Percentiles rank a stretch among this genome's conserved stretches.
phyloP scores from a whole-genome alignment of 192 early-diverging fungal genomes.

The Hyaloraphidium curvatum region DNA sequence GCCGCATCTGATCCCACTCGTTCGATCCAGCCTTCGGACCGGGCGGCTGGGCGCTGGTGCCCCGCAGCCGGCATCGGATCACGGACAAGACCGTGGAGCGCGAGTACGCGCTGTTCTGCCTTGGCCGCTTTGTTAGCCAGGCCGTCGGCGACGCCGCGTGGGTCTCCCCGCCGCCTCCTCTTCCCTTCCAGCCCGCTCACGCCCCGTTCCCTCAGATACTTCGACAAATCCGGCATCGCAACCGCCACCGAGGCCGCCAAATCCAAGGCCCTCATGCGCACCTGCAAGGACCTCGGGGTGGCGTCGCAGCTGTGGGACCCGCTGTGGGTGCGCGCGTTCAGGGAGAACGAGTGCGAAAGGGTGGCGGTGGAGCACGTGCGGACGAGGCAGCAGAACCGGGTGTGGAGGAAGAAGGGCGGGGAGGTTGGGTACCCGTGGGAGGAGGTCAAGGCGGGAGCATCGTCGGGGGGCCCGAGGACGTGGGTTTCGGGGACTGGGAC shows the following conservation, averaged over 20 bases:
- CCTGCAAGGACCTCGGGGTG: conserved; percentile 90
- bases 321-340: conserved; percentile 67
- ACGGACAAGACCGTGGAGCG: conserved; percentile 35
- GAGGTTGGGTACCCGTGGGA: conserved; percentile 40
- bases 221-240: conserved; percentile 3
- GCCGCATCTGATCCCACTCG: too few relatives aligned
- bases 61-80: conserved; percentile 71
- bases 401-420: conserved; percentile 70
- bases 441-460: conserved; percentile 11
- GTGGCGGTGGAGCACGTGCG: conserved; percentile 44
- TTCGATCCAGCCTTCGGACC: conserved; percentile 90
- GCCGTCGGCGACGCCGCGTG: conserved; percentile 54
- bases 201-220: neutral
- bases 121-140: conserved; percentile 75
- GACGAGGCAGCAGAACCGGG: conserved; percentile 54
- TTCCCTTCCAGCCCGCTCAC: conserved; percentile 6
- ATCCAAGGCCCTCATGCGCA: conserved; percentile 83
- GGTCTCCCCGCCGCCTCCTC: conserved; percentile 73
- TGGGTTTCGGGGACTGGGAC: too few relatives aligned
- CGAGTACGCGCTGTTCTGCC: conserved; percentile 23
- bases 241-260: conserved; percentile 29
- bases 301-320: conserved; percentile 92
- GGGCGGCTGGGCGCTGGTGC: conserved; percentile 68
- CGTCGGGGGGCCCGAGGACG: too few relatives aligned
- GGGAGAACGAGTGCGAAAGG: conserved; percentile 56